phyloP scores from a whole-genome alignment of 2,329 filamentous ascomycete species.

The Fusarium heterosporum region DNA sequence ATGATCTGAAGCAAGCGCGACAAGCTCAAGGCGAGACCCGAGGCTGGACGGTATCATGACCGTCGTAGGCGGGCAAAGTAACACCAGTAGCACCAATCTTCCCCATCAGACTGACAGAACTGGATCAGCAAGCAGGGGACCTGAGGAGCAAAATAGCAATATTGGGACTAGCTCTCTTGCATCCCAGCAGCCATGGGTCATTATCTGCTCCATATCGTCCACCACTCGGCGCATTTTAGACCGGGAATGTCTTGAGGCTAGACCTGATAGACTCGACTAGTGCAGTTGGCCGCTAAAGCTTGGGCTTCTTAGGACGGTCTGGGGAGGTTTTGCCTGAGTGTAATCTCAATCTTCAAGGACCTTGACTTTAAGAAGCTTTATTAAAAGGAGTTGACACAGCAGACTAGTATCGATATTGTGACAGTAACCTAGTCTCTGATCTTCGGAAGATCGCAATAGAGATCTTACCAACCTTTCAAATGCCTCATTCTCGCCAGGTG shows the following conservation, averaged over 20 bases:
- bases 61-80: constrained; percentile 26
- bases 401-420: constrained; percentile 13
- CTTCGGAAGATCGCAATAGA: constrained; percentile 35
- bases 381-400: constrained; percentile 33
- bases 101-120: background rate
- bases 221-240: constrained; percentile 43
- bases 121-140: constrained; percentile 28
- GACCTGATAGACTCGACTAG: constrained; percentile 28
- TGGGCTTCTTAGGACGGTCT: constrained; percentile 27
- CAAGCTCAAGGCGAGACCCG: constrained; percentile 42
- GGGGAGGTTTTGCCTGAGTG: constrained; percentile 24
- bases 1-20: constrained; percentile 35
- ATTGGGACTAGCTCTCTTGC: constrained; percentile 42
- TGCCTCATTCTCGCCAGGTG: constrained; percentile 18
- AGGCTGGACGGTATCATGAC: constrained; percentile 46
- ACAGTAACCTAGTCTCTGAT: constrained; percentile 13
- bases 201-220: constrained; percentile 37
- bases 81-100: constrained; percentile 34
- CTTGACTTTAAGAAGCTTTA: constrained; percentile 24
- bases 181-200: constrained; percentile 30
- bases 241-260: constrained; percentile 26
- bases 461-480: background rate
- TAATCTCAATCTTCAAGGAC: constrained; percentile 33
- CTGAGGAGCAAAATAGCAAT: constrained; percentile 29
- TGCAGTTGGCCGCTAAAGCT: constrained; percentile 33